A percentile compares a stretch with the other conserved stretches of the same genome.
Conservation (phyloP, 768 basidiomycete genomes). For the Dacryopinax primogenitus region DNA sequence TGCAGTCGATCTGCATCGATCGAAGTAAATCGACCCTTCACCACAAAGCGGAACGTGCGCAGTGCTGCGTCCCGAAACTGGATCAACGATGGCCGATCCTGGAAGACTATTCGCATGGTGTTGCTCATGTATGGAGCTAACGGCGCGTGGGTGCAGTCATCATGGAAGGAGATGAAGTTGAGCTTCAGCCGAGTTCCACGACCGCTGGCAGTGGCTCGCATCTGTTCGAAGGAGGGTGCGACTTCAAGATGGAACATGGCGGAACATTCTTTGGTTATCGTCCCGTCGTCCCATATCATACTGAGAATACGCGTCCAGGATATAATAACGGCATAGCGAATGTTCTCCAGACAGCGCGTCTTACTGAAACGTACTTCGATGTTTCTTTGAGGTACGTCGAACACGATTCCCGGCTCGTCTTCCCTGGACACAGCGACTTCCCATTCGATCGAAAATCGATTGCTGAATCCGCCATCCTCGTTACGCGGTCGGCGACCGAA, state of each 20-base stretch:
- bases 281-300: constrained; percentile 1
- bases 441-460: neutral
- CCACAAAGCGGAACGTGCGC: neutral
- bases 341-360: neutral
- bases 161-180: neutral
- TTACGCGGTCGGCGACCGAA: neutral
- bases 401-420: neutral
- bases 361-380: neutral
- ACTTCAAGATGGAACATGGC: neutral
- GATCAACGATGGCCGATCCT: neutral
- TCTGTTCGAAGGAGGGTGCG: neutral
- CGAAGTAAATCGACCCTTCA: neutral
- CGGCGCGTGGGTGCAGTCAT: neutral
- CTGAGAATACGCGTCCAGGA: neutral
- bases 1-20: neutral
- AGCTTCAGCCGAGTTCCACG: neutral
- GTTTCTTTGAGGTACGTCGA: neutral
- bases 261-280: neutral
- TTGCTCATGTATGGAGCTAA: neutral
- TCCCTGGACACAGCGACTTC: neutral
- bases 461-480: neutral
- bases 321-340: neutral
- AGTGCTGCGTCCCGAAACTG: neutral
- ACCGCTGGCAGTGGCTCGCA: neutral
- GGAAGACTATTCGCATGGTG: neutral